Percentiles rank a stretch among this genome's conserved stretches.
Evolutionary conservation across 768 basidiomycete species (phyloP).

Genomic region (Lentinula sp.): DNA sequence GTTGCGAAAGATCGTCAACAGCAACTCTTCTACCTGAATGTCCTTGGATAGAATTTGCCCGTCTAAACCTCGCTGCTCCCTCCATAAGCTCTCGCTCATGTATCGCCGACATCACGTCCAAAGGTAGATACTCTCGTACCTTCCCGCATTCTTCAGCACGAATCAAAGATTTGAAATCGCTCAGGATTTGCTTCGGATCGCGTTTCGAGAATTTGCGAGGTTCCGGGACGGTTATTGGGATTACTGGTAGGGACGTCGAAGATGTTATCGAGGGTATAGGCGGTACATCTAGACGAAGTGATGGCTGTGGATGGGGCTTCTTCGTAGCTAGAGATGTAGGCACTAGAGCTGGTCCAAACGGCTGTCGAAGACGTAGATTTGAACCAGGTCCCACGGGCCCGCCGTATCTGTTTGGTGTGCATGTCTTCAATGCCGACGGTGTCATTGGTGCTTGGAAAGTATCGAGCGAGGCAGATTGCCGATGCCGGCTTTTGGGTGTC

Average conservation of each 20-base stretch:
- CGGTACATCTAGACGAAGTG: background rate
- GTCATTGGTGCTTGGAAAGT: background rate
- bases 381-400: background rate
- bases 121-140: slow-evolving; percentile 6
- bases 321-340: background rate
- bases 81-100: slow-evolving; percentile 21
- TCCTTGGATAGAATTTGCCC: background rate
- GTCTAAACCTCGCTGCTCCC: slow-evolving; percentile 9
- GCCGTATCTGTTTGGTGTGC: background rate
- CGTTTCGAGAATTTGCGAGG: slow-evolving; percentile 1
- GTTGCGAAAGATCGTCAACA: slow-evolving; percentile 9
- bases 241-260: background rate
- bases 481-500: background rate
- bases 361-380: background rate
- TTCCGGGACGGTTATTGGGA: background rate
- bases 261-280: background rate
- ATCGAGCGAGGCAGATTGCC: background rate
- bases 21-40: background rate
- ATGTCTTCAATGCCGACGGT: background rate
- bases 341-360: background rate
- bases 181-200: background rate
- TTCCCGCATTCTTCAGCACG: background rate
- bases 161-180: background rate
- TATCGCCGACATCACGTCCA: slow-evolving; percentile 19
- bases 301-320: background rate